Base-by-base conservation (phyloP, 306 rosid genomes). In the Rosa multiflora region DNA sequence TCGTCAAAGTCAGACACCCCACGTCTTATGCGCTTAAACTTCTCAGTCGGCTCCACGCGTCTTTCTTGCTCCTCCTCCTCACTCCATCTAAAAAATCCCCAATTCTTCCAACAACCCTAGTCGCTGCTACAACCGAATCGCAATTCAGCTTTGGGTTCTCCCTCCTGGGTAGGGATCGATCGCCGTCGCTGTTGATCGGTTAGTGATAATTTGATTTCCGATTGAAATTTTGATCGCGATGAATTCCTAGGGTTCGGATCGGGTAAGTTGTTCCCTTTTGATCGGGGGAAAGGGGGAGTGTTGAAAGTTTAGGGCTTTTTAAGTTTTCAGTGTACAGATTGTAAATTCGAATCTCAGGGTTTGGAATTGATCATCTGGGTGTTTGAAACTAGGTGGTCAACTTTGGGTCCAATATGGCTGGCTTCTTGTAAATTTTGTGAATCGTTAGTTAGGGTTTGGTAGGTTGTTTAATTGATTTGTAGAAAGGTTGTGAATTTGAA, bases 361-460 rank as follows among this genome's bases (percentile, higher is more conserved):
- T 72, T 58, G 46, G 70, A 9, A 70, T 75, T 56, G 77, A 71
- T 78, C 88, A 71, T 85, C 85, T 85, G 91, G 87, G 89, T 21
- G 49, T 77, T 72, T 18, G 21, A 52, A 80, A 82, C 86, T 66
- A 67, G 86, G 66, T 55, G 78, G 63, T 77, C 85, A 67, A 53
- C 53, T 66, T 73, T 70, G 70, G 58, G 14, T 61, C 20, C n/a
- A 47, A 46, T 17, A 78, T 82, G 85, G 55, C n/a, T 69, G n/a
- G 13, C 11, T 72, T 64, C 11, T 83, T 55, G 80, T 73, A 70
- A 47, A 62, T 35, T 74, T 53, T 49, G 66, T 35, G 51, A 44
- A 55, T 43, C 12, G 4, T 61, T 63, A 63, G 68, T 39, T 78
- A 70, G 85, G 87, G 85, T 82, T 83, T 72, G 26, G 29, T 18